phyloP scores from a whole-genome alignment of 306 rosid species.

The Trifolium fragiferum region DNA sequence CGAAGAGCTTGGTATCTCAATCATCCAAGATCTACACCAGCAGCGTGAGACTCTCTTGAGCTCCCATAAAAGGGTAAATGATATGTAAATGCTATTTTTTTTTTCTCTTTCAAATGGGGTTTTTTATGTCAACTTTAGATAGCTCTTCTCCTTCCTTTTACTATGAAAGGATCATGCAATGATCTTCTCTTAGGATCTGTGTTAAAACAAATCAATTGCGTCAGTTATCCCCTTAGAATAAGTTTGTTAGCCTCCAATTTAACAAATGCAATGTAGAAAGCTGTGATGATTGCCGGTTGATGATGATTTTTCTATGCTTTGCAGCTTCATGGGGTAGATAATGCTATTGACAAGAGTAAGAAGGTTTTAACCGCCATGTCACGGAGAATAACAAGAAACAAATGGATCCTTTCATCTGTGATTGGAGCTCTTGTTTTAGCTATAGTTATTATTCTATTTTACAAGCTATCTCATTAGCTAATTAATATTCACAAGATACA shows the following conservation, averaged over 20 bases:
- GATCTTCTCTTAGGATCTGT: conserved; percentile 2
- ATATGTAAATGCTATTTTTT: conserved; percentile 29
- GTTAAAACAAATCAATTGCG: not conserved
- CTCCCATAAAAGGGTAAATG: conserved; percentile 72
- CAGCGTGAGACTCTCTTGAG: conserved; percentile 86
- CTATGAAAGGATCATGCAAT: conserved; percentile 16
- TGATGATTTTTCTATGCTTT: conserved; percentile 39
- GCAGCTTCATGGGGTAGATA: conserved; percentile 86
- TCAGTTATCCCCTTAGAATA: conserved; percentile 23
- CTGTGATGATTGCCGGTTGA: conserved; percentile 30
- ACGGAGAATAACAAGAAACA: conserved; percentile 75
- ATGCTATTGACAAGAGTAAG: conserved; percentile 92
- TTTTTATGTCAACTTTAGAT: conserved; percentile 10
- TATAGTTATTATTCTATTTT: conserved; percentile 56
- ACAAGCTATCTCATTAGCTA: conserved; percentile 65
- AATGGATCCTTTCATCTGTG: conserved; percentile 73
- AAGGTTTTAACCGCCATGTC: conserved; percentile 76
- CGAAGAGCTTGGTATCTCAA: conserved; percentile 81
- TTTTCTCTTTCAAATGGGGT: conserved; percentile 16
- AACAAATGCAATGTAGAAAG: conserved; percentile 20
- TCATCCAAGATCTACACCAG: conserved; percentile 86
- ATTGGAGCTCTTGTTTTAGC: conserved; percentile 81
- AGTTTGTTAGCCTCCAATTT: conserved; percentile 15
- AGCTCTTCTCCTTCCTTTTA: conserved; percentile 13
- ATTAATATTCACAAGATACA: conserved; percentile 10